Evolutionary conservation across 225 moss, liverwort and hornwort genomes (phyloP).

Genomic region (Climacium dendroides): DNA sequence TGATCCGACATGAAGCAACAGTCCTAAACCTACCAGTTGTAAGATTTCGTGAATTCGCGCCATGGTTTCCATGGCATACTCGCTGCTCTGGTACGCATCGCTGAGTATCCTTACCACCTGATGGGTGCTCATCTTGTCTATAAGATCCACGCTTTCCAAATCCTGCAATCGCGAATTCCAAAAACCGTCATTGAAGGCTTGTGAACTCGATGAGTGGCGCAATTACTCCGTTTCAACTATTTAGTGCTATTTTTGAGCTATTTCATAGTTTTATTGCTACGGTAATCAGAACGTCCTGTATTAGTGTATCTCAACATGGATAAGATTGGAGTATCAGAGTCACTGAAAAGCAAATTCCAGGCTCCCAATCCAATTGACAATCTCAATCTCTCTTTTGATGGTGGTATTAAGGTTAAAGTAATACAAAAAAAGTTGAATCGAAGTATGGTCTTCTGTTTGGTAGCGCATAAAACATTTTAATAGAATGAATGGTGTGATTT

Average conservation of each 20-base stretch:
- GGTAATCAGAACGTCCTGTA: neutral
- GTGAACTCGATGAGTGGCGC: neutral
- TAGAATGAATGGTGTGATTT: neutral
- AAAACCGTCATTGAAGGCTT: neutral
- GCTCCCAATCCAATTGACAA: neutral
- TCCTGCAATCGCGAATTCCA: slow-evolving; percentile 11
- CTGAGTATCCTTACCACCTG: slow-evolving; percentile 38
- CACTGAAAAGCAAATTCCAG: neutral
- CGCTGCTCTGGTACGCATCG: slow-evolving; percentile 35
- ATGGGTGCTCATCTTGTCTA: slow-evolving; percentile 41
- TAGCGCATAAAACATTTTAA: neutral
- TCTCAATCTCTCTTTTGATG: neutral
- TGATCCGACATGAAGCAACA: neutral
- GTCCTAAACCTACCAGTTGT: slow-evolving; percentile 7
- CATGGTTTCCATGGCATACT: slow-evolving; percentile 28
- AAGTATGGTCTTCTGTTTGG: neutral
- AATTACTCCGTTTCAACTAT: neutral
- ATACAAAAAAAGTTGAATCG: too few species aligned
- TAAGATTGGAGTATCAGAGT: neutral
- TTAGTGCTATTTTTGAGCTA: neutral
- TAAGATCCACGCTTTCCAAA: slow-evolving; percentile 31
- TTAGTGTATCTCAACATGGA: neutral
- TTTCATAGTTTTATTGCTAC: neutral
- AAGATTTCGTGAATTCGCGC: slow-evolving; percentile 34
- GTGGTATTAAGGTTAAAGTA: neutral